Percentiles rank a stretch among this genome's conserved stretches.
Evolutionary conservation across 164 flowering plant genomes (phyloP).

Genomic region (Dillenia suffruticosa): DNA sequence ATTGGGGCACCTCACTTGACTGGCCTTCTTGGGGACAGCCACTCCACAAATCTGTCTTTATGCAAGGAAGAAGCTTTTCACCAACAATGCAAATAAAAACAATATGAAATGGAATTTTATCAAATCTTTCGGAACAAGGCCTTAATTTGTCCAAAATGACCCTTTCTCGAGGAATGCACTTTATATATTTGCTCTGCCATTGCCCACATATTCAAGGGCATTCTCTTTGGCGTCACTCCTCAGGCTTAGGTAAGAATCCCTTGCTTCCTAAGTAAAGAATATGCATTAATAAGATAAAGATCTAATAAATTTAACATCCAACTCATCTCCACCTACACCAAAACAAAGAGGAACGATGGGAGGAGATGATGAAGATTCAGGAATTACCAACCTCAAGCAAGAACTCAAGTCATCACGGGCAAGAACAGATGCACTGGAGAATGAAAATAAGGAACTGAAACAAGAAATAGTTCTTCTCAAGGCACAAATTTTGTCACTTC

Average conservation of each 20-base stretch:
- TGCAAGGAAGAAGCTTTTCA: too few relatives aligned
- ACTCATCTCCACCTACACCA: constrained; percentile 5
- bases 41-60: too few relatives aligned
- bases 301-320: constrained; percentile 3
- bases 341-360: constrained; percentile 24
- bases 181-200: too few relatives aligned
- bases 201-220: too few relatives aligned
- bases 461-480: constrained; percentile 47
- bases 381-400: constrained; percentile 29
- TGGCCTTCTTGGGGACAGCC: too few relatives aligned
- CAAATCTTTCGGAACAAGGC: too few relatives aligned
- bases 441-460: constrained; percentile 57
- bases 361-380: constrained; percentile 22
- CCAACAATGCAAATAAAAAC: too few relatives aligned
- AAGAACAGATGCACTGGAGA: constrained; percentile 38
- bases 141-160: too few relatives aligned
- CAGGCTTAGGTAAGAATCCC: constrained; percentile 18
- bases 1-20: too few relatives aligned
- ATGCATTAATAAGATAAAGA: constrained; percentile 6
- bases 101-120: too few relatives aligned
- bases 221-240: not conserved
- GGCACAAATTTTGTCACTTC: constrained; percentile 38
- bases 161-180: too few relatives aligned
- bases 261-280: constrained; percentile 21
- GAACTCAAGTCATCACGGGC: constrained; percentile 36